Evolutionary conservation across 495 filamentous ascomycete genomes (phyloP), one percentile per base, ranked within the genome.

Genomic region (Penicillium egyptiacum): DNA sequence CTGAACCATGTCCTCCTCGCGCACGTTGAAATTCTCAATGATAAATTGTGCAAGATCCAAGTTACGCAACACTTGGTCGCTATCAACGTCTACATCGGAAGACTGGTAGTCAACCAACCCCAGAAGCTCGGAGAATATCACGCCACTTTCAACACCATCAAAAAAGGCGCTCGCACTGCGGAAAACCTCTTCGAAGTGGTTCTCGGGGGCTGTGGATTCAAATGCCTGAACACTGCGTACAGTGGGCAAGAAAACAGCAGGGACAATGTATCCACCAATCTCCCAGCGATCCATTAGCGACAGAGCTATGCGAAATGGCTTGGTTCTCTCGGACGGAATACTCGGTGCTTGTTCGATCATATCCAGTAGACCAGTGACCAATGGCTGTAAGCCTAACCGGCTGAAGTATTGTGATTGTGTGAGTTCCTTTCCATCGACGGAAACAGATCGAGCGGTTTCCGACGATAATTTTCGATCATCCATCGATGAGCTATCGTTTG

Each of bases 261-360:
- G 89, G 6, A 96, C 86, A 48, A 99, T 85, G 22, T 92, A 75
- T 11, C 89, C 91, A 19, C 94, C 94, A 63, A 99, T 90, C 66
- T 99, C 95, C 92, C 90, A 96, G 28, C 90, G 83, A 75, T 99
- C 94, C 95, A 98, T 96, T 50, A 99, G 74, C 16, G 95, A 96
- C 5, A 97, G 77, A 52, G 90, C 94, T 56, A 98, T 92, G 33
- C 91, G 86, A 58, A 96, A 96, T 1, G 95, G 92, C 45, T 83
- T 84, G n/a, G 92, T 90, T 65, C 84, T 81, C 56, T 97, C 90
- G 3, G 83, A 70, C 2, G 90, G 80, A 50, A 78, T 76, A 0
- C 57, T 66, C 41, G 79, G 77, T 12, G 75, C 67, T 9, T 78
- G 75, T 31, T 81, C 80, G 54, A 99, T 84, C 85, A 96, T 88